phyloP scores from a whole-genome alignment of 2,329 filamentous ascomycete species.

The Colletotrichum tabaci region DNA sequence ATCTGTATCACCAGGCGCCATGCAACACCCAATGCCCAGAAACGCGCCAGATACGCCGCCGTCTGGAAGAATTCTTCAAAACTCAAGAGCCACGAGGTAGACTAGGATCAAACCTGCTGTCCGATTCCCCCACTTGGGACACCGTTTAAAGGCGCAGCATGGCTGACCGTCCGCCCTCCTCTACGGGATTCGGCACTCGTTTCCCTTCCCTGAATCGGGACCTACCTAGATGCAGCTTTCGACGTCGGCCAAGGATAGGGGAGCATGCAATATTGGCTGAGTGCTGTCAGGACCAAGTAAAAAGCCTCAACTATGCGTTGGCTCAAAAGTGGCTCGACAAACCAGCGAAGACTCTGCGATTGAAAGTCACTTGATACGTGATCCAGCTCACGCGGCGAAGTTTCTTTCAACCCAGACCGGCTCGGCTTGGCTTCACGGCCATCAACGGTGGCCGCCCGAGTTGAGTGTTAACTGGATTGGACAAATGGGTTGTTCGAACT shows the following conservation, averaged over 20 bases:
- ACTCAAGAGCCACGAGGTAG: slow-evolving; percentile 23
- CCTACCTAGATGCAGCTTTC: slow-evolving; percentile 3
- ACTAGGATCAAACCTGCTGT: slow-evolving; percentile 22
- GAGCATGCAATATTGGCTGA: background rate
- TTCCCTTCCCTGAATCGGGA: slow-evolving; percentile 5
- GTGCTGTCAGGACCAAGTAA: background rate
- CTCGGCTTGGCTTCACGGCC: slow-evolving; percentile 11
- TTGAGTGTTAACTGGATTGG: background rate
- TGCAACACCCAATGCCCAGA: slow-evolving; percentile 17
- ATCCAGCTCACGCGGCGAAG: background rate
- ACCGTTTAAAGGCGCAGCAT: slow-evolving; percentile 20
- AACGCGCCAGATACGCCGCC: slow-evolving; percentile 20
- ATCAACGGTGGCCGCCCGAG: slow-evolving; percentile 8
- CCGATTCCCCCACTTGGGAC: slow-evolving; percentile 3
- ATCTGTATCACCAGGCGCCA: slow-evolving; percentile 26
- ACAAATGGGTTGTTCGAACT: no score
- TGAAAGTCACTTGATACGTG: background rate
- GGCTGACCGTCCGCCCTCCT: background rate
- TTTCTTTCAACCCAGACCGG: background rate
- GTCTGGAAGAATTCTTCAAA: slow-evolving; percentile 8
- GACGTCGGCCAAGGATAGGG: slow-evolving; percentile 1
- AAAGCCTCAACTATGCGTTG: background rate
- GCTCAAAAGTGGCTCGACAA: background rate
- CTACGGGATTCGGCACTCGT: background rate
- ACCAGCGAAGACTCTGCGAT: slow-evolving; percentile 5